Evolutionary conservation across 192 early-diverging fungal species (phyloP), one percentile per base, ranked within the genome.

Genomic region (Linnemannia elongata): DNA sequence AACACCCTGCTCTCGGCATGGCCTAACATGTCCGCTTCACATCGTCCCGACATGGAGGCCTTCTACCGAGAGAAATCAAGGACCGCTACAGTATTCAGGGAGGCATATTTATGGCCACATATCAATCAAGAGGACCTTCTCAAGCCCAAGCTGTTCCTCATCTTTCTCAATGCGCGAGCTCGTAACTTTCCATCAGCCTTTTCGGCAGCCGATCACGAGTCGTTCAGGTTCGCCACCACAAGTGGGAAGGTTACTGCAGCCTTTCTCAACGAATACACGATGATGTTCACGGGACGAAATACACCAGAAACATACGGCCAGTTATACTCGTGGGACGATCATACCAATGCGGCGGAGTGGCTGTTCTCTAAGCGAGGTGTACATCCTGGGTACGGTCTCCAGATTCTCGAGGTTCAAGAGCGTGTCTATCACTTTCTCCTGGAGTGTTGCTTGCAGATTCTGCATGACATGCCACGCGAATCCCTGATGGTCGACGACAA

Each of bases 61-160:
- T 75, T 70, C 72, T 66, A 79, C 57, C 30, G 38, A 42, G 82
- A 83, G 66, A 72, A 73, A 49, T 66, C 44, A 69, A 49, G 47
- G 22, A 27, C 6, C 8, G 10, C 76, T 15, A 52, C 69, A 69
- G 72, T 47, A 15, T 30, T 68, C 57, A 30, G 27, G 33, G 72
- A 70, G 27, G 76, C 44, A 30, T 83, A 77, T 68, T 36, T 83
- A 27, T 83, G 82, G 82, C 82, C 82, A 41, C 22, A 79, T 74
- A 78, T 83, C 77, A 83, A 78, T 39, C 82, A 83, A n/a, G 82
- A 83, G 77, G 82, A 83, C 44, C 82, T 83, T 41, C 35, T 83
- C 35, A 83, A 83, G 39, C 77, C 82, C 63, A 83, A 83, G 52
- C 22, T 83, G 9, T 22, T 83, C 38, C 82, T 78, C 52, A 75